Conservation (phyloP, 148 eudicot species). For the Arbutus unedo region DNA sequence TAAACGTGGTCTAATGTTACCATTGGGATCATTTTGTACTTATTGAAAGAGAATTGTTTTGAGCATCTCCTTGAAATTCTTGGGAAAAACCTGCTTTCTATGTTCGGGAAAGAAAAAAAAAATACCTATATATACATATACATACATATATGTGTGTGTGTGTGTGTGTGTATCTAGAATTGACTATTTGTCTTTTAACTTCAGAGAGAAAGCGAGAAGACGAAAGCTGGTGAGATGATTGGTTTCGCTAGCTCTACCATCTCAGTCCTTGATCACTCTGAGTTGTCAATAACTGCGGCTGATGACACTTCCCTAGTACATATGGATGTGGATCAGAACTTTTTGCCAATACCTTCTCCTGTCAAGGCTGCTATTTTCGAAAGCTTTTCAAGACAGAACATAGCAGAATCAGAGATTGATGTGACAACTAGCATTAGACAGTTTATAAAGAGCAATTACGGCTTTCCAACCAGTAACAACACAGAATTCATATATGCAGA, state of each 20-base stretch:
- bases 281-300: conserved; percentile 58
- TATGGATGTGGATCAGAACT: conserved; percentile 92
- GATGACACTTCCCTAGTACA: conserved; percentile 56
- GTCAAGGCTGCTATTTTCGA: conserved; percentile 92
- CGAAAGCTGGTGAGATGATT: conserved; percentile 54
- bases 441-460: conserved; percentile 59
- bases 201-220: conserved; percentile 65
- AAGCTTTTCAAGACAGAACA: conserved; percentile 90
- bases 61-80: background rate
- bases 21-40: background rate
- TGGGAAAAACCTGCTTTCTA: conserved; percentile 1
- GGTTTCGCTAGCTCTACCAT: conserved; percentile 75
- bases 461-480: conserved; percentile 47
- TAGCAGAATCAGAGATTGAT: conserved; percentile 73
- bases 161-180: background rate
- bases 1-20: background rate
- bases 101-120: background rate
- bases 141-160: no score
- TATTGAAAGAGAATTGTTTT: background rate
- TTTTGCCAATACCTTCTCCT: conserved; percentile 68
- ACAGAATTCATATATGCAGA: conserved; percentile 74
- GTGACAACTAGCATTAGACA: conserved; percentile 61
- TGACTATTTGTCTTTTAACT: conserved; percentile 17
- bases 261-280: conserved; percentile 70
- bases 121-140: background rate